phyloP scores from a whole-genome alignment of 257 asterid species.

The Ocimum tenuiflorum region DNA sequence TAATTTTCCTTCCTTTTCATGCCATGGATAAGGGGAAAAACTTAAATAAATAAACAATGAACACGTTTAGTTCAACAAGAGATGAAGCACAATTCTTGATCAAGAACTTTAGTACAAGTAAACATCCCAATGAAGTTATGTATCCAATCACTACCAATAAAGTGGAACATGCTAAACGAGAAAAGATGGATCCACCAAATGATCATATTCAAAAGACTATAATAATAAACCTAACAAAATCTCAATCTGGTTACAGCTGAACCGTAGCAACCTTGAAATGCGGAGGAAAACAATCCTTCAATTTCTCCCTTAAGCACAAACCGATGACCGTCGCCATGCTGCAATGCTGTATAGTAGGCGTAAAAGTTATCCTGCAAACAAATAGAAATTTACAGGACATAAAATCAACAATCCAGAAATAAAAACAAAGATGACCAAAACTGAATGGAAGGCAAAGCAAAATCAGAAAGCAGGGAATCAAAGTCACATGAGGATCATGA shows the following conservation, averaged over 20 bases:
- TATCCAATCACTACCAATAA: not conserved
- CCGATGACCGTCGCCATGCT: constrained; percentile 92
- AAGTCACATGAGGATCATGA: not conserved
- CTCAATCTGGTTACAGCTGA: not conserved
- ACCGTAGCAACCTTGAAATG: constrained; percentile 63
- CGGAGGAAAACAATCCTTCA: constrained; percentile 68
- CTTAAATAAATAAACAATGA: too few species aligned
- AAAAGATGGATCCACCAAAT: not conserved
- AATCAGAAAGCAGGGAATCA: not conserved
- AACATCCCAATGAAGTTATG: not conserved
- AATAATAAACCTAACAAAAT: not conserved
- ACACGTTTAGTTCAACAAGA: constrained; percentile 7
- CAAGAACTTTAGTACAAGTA: not conserved
- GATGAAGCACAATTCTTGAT: not conserved
- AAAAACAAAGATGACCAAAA: not conserved
- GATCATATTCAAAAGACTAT: not conserved
- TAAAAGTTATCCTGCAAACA: constrained; percentile 69
- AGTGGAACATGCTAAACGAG: not conserved
- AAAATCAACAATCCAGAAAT: not conserved
- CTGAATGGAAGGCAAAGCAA: not conserved
- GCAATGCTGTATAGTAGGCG: constrained; percentile 95
- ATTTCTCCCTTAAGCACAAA: constrained; percentile 70
- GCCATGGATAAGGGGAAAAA: too few species aligned
- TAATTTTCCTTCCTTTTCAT: not conserved
- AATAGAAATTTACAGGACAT: not conserved